A percentile compares a stretch with the other conserved stretches of the same genome.
These are phyloP conservation scores for Leccinum colubrinum DNA, from an alignment of 1,284 basidiomycete species.

Conservation along the genomic window DNA sequence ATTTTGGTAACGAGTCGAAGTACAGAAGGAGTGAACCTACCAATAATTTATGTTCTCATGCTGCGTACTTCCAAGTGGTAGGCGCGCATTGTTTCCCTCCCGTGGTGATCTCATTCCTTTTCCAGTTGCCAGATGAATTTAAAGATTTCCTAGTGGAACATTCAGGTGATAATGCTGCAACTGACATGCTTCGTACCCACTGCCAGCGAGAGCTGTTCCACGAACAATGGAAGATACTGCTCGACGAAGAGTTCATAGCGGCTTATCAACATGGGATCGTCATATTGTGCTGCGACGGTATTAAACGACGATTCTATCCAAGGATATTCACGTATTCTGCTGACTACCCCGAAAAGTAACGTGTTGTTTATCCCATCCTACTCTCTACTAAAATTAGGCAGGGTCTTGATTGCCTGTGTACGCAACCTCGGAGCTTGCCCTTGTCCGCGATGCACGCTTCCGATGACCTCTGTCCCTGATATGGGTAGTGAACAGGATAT, in stretches of 20 bases:
- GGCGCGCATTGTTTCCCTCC: background rate
- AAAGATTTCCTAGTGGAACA: background rate
- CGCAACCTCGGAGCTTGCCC: background rate
- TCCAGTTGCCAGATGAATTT: background rate
- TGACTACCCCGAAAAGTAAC: background rate
- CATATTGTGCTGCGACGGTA: background rate
- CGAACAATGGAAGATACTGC: background rate
- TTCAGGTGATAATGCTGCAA: background rate
- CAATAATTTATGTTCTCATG: background rate
- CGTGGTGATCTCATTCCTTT: background rate
- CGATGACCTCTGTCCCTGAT: background rate
- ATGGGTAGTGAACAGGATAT: background rate
- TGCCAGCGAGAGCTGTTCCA: background rate
- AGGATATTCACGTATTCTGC: background rate
- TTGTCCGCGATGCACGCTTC: background rate
- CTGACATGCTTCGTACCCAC: background rate
- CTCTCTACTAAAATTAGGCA: background rate
- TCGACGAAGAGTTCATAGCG: background rate
- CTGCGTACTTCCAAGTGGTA: background rate
- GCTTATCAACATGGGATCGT: background rate
- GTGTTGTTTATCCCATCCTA: background rate
- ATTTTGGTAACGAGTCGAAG: background rate
- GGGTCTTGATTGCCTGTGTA: background rate
- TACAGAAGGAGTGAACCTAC: background rate
- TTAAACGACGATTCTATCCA: background rate